Evolutionary conservation across 176 grass and related monocot species (phyloP).

Genomic region (Eremochloa ophiuroides): DNA sequence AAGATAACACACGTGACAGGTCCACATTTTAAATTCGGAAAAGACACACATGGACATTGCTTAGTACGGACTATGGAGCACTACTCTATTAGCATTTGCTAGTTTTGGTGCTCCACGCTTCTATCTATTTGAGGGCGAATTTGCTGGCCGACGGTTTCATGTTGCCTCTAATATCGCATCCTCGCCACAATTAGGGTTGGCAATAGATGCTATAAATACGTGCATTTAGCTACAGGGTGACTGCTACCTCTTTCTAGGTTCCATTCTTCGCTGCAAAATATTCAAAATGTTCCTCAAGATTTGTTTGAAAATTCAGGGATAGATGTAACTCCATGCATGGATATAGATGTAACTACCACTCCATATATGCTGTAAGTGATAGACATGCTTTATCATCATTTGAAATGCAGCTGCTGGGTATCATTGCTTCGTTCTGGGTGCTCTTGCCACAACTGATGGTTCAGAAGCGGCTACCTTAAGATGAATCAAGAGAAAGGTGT

Average conservation of each 20-base stretch:
- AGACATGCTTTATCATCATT: background rate
- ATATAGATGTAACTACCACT: conserved; percentile 27
- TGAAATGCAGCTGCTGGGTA: conserved; percentile 8
- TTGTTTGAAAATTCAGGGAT: background rate
- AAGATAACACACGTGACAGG: background rate
- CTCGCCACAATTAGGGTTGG: conserved; percentile 31
- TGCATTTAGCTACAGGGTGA: background rate
- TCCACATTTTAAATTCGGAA: background rate
- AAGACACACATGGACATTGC: background rate
- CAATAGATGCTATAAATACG: conserved; percentile 18
- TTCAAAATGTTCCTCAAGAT: conserved; percentile 31
- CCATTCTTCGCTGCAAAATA: background rate
- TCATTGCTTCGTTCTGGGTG: conserved; percentile 25
- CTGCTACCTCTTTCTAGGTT: background rate
- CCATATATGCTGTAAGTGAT: conserved; percentile 4
- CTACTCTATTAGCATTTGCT: conserved; percentile 10
- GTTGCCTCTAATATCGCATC: conserved; percentile 37
- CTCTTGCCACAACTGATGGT: conserved; percentile 35
- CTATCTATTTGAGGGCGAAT: conserved; percentile 32
- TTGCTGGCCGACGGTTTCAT: conserved; percentile 43
- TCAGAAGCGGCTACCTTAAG: conserved; percentile 26
- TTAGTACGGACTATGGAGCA: background rate
- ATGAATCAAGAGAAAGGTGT: background rate
- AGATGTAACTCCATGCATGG: background rate
- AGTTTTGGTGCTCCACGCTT: conserved; percentile 34